These are phyloP conservation scores for Fusarium brachygibbosum DNA, from an alignment of 2,329 filamentous ascomycete genomes.

Conservation along the genomic window DNA sequence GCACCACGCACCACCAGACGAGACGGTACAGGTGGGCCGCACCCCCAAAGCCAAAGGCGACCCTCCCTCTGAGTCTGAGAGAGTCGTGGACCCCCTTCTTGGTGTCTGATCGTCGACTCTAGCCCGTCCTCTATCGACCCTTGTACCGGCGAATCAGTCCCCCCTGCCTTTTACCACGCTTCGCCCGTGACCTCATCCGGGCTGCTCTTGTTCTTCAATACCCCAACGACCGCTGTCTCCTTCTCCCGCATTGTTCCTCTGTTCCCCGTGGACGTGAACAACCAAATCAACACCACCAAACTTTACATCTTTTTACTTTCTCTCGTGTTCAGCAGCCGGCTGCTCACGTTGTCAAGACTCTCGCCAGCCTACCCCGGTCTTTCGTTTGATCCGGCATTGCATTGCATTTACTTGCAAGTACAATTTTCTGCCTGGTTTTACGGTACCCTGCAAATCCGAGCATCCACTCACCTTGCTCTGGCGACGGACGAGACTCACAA, in stretches of 20 bases:
- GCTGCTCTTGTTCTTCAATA: slow-evolving; percentile 46
- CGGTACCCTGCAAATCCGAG: slow-evolving; percentile 44
- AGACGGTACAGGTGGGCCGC: slow-evolving; percentile 44
- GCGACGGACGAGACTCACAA: slow-evolving; percentile 47
- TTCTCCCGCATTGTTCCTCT: slow-evolving; percentile 48
- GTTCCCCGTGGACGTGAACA: slow-evolving; percentile 49
- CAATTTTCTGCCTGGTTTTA: slow-evolving; percentile 47
- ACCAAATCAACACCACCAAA: slow-evolving; percentile 43
- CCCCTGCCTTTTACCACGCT: slow-evolving; percentile 37
- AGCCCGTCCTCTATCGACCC: slow-evolving; percentile 40
- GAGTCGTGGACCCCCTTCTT: slow-evolving; percentile 44
- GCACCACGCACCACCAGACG: slow-evolving; percentile 45
- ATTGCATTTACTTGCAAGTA: slow-evolving; percentile 42
- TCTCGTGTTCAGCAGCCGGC: slow-evolving; percentile 50
- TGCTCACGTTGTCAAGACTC: slow-evolving; percentile 46
- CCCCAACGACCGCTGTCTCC: slow-evolving; percentile 42
- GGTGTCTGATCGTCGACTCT: slow-evolving; percentile 49
- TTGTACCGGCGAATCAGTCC: slow-evolving; percentile 45
- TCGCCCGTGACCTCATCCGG: slow-evolving; percentile 49
- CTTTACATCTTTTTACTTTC: slow-evolving; percentile 34
- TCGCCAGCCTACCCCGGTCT: slow-evolving; percentile 41
- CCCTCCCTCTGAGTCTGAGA: too few relatives aligned
- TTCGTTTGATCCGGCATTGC: slow-evolving; percentile 44
- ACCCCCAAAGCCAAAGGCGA: slow-evolving; percentile 44
- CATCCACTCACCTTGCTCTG: slow-evolving; percentile 46